Base-by-base conservation (phyloP, 169 alveolate genomes). In the Cryptosporidium meleagridis region DNA sequence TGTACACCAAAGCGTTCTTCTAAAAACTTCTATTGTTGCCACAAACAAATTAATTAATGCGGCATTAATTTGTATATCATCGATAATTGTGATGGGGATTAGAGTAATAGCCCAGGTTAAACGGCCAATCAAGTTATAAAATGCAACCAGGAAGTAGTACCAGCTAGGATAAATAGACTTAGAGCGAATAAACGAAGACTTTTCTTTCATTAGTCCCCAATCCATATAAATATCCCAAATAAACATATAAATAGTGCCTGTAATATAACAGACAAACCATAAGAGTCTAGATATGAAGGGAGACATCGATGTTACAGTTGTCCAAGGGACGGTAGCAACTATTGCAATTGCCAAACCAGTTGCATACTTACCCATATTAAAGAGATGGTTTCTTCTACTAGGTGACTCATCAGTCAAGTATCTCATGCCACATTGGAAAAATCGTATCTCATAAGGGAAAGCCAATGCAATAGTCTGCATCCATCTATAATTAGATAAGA, bases 191-290 rank as follows among this genome's bases (percentile, higher is more conserved):
- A 80, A 80, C 59, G 89, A 80, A 41, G 51, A 9, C 55, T 45
- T 58, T 10, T 75, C 55, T 65, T 62, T 73, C 70, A 87, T 41
- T 26, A 96, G 92, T 18, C 97, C 97, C 98, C 98, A 96, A 71
- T 96, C 98, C 85, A 95, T 91, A 84, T 92, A 93, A 58, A 89
- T 85, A 55, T 96, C 98, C 98, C 98, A 96, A 65, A 89, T 75
- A 29, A 95, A 91, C 96, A 93, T 95, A 86, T 91, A 95, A 23
- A 94, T 70, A 0, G 98, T 94, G 6, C 96, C 96, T 51, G 92
- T 58, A 53, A 93, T 86, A 92, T 95, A 95, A 18, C 93, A 92
- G 44, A 94, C 53, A 44, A 95, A 92, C 86, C 95, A 87, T 51
- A 94, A 48, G 6, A 92, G 45, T 44, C 92, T 67, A 69, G 94